A percentile compares a stretch with the other conserved stretches of the same genome.
phyloP scores from a whole-genome alignment of 2,329 filamentous ascomycete species.

The Chaetomium strumarium region DNA sequence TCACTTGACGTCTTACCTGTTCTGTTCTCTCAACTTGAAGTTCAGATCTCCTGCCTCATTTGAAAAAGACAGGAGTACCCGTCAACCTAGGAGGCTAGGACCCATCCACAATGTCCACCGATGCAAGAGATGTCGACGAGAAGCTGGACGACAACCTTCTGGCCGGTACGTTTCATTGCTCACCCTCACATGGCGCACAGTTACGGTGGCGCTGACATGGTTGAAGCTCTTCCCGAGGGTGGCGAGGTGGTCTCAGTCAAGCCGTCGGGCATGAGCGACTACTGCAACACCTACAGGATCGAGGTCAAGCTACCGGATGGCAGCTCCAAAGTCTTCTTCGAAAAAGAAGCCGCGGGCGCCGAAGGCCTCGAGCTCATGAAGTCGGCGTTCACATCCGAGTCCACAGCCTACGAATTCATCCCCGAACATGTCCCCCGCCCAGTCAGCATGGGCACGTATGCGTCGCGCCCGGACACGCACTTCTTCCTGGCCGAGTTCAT shows the following conservation, averaged over 20 bases:
- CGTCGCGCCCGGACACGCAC: slow-evolving; percentile 19
- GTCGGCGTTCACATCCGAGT: slow-evolving; percentile 23
- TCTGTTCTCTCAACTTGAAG: neutral
- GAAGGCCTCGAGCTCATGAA: slow-evolving; percentile 10
- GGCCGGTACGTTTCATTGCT: slow-evolving; percentile 7
- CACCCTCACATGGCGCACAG: too few relatives aligned
- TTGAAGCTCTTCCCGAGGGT: slow-evolving; percentile 12
- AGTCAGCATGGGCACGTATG: slow-evolving; percentile 21
- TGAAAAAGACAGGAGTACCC: neutral
- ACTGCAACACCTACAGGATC: slow-evolving; percentile 7
- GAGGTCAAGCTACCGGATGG: slow-evolving; percentile 15
- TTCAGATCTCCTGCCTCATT: neutral
- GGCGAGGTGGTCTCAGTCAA: neutral
- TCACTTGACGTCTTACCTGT: neutral
- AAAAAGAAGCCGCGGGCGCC: slow-evolving; percentile 17
- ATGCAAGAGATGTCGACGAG: slow-evolving; percentile 13
- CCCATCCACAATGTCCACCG: slow-evolving; percentile 13
- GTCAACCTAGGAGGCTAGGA: neutral
- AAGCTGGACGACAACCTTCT: slow-evolving; percentile 19
- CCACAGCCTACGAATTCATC: slow-evolving; percentile 20
- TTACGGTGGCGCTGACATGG: neutral
- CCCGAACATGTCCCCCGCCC: slow-evolving; percentile 24
- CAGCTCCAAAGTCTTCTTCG: slow-evolving; percentile 13
- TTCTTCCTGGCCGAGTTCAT: slow-evolving; percentile 26
- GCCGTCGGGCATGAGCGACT: neutral